Evolutionary conservation across 352 stramenopile species (phyloP), one percentile per base, ranked within the genome.

Genomic region (Phytophthora sojae): DNA sequence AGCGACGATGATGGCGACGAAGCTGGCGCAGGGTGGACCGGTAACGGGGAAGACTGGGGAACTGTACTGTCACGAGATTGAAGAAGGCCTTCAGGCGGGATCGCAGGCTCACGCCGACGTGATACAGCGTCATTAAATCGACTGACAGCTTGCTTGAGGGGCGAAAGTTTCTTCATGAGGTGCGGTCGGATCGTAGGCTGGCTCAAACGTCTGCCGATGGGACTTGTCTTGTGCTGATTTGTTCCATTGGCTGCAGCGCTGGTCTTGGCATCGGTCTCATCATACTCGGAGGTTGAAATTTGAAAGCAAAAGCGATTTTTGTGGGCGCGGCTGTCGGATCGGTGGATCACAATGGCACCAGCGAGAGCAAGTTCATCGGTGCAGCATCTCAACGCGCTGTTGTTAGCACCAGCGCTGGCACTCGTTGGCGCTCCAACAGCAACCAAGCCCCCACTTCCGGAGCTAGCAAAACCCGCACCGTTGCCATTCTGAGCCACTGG

Each of bases 221-320:
- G 70, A n/a, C 70, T 78, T 37, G 37, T 25, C 65, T 76, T 81
- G 6, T 67, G 55, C 19, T 69, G 55, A 23, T 52, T 70, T 11
- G 17, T 30, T 54, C 52, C 52, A 50, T 49, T 69, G 19, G 15
- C 17, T 11, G 32, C 62, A 14, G 53, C 19, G 19, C 60, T 71
- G 17, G 12, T 25, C n/a, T 71, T 76, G 19, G 54, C 8, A 37
- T 76, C 66, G 23, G 23, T 44, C 17, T 76, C 74, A 49, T 83
- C 71, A 4, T 85, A 81, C 56, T 86, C 81, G 1, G 82, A 81
- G 8, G 81, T 92, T 2, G 88, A 91, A 23, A 95, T 90, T 54
- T 95, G 88, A 61, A 95, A 95, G 42, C 86, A 95, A 52, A 89
- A 94, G 1, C 81, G 82, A 42, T 93, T 90, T 57, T 89, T 91